Evolutionary conservation across 2,329 filamentous ascomycete genomes (phyloP).

Genomic region (Immersiporthe knoxdaviesiana): DNA sequence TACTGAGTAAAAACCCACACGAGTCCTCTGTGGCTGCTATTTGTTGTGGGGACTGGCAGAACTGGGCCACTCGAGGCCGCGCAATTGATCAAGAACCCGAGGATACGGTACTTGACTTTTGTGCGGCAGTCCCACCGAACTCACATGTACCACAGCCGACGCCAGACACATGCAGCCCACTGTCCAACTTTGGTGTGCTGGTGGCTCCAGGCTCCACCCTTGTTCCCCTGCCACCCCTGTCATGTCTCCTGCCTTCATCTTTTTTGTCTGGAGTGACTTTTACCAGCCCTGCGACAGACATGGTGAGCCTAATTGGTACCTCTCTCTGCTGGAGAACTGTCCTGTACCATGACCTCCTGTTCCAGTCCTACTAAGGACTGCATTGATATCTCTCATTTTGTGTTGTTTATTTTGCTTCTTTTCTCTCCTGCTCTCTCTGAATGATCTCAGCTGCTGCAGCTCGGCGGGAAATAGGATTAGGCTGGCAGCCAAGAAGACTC

Average conservation of each 20-base stretch:
- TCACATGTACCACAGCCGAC: neutral
- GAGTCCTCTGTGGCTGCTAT: neutral
- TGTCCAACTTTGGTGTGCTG: slow-evolving; percentile 5
- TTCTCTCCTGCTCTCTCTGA: neutral
- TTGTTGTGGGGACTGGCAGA: slow-evolving; percentile 1
- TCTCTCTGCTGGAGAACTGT: no score
- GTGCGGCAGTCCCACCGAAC: neutral
- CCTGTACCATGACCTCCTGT: no score
- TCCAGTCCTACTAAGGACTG: no score
- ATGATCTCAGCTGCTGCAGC: neutral
- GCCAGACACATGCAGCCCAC: slow-evolving; percentile 2
- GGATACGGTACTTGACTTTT: neutral
- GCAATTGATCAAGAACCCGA: neutral
- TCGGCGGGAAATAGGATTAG: neutral
- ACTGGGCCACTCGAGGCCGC: slow-evolving; percentile 9
- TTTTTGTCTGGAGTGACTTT: neutral
- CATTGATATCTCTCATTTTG: neutral
- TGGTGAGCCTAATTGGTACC: neutral
- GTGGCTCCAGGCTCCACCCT: neutral
- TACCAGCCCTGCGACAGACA: neutral
- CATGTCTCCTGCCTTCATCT: slow-evolving; percentile 8
- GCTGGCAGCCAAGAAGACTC: neutral
- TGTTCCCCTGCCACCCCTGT: neutral
- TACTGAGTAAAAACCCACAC: neutral
- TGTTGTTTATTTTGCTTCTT: neutral